These are phyloP conservation scores for Globisporangium canariense DNA, from an alignment of 352 stramenopile species.

Conservation along the genomic window DNA sequence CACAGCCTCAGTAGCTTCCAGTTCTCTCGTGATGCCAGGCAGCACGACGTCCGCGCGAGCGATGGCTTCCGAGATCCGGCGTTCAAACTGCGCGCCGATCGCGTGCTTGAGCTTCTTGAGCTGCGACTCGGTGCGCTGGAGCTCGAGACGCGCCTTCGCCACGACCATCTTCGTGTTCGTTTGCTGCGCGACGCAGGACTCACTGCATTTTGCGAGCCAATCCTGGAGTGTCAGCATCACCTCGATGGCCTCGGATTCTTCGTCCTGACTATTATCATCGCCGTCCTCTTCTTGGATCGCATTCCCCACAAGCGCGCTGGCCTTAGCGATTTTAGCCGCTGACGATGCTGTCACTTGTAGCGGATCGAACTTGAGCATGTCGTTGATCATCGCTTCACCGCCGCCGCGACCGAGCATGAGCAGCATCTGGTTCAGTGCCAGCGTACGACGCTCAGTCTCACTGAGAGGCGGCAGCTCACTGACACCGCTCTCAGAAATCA, in stretches of 20 bases:
- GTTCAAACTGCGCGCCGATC: conserved; percentile 59
- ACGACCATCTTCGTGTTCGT: conserved; percentile 33
- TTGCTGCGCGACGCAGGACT: conserved; percentile 41
- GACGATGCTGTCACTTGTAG: conserved; percentile 36
- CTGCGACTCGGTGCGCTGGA: conserved; percentile 53
- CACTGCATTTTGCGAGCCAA: conserved; percentile 58
- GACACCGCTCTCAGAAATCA: neutral
- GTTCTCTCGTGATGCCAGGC: neutral
- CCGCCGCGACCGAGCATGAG: conserved; percentile 40
- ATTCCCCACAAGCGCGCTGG: conserved; percentile 27
- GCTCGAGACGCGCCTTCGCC: conserved; percentile 36
- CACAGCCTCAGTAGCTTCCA: neutral
- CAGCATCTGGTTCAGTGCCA: conserved; percentile 41
- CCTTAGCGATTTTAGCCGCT: conserved; percentile 30
- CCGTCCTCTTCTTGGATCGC: conserved; percentile 19
- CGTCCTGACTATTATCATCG: conserved; percentile 19
- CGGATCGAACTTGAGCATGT: conserved; percentile 61
- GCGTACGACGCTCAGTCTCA: conserved; percentile 14
- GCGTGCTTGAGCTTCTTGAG: conserved; percentile 52
- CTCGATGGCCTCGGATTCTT: conserved; percentile 13
- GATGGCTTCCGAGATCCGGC: conserved; percentile 44
- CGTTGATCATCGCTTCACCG: conserved; percentile 44
- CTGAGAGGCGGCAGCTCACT: neutral
- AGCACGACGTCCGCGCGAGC: conserved; percentile 20
- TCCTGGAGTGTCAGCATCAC: conserved; percentile 52